phyloP scores from a whole-genome alignment of 192 early-diverging fungal genomes.

The Backusella westeae region DNA sequence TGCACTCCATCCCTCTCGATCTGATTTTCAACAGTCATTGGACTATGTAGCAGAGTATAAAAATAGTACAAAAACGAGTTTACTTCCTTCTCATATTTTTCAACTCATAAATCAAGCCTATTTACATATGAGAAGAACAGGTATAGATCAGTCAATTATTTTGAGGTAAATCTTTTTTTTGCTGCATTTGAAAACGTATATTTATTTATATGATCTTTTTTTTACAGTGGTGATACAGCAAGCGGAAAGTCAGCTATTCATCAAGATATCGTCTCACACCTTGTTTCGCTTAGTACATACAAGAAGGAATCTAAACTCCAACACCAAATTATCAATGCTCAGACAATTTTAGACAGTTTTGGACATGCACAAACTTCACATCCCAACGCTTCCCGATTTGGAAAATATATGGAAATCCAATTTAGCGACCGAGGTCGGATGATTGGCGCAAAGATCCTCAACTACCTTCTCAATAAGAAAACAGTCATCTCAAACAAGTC shows the following conservation, averaged over 20 bases:
- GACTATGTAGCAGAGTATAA: constrained; percentile 69
- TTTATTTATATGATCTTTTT: neutral
- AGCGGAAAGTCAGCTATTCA: constrained; percentile 84
- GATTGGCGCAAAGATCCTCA: constrained; percentile 81
- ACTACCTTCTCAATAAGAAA: constrained; percentile 85
- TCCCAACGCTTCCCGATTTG: constrained; percentile 80
- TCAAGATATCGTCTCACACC: constrained; percentile 62
- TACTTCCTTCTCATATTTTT: constrained; percentile 69
- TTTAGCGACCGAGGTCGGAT: constrained; percentile 89
- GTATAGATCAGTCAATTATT: constrained; percentile 55
- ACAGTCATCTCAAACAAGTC: constrained; percentile 51
- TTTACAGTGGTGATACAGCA: constrained; percentile 71
- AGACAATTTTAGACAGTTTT: constrained; percentile 81
- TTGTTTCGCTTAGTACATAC: constrained; percentile 65
- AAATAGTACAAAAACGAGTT: constrained; percentile 45
- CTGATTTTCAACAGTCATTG: constrained; percentile 45
- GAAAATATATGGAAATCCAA: constrained; percentile 84
- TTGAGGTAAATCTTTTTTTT: constrained; percentile 25
- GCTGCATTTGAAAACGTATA: neutral
- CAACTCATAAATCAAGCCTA: constrained; percentile 75
- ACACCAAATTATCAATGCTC: constrained; percentile 64
- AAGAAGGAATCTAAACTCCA: constrained; percentile 69
- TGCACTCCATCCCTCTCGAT: neutral
- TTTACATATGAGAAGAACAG: constrained; percentile 74
- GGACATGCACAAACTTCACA: constrained; percentile 75